These are phyloP conservation scores for Trichoderma sp. DNA, from an alignment of 2,329 filamentous ascomycete species.

Conservation along the genomic window DNA sequence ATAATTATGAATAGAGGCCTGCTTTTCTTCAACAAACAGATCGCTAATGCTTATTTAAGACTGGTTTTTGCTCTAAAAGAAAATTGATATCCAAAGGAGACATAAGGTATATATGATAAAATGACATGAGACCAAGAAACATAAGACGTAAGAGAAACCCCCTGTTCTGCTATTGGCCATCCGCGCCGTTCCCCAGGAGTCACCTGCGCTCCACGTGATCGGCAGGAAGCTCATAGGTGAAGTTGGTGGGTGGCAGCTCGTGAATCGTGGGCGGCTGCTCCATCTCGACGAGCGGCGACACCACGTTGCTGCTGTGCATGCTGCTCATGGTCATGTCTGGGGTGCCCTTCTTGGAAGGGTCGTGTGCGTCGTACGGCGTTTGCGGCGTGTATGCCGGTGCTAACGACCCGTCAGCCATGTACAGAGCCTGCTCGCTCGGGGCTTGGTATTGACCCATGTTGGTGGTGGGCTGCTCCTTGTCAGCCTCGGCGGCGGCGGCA, in stretches of 20 bases:
- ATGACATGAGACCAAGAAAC: background rate
- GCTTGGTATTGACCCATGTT: conserved; percentile 13
- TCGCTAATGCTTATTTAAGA: conserved; percentile 17
- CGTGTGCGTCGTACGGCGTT: conserved; percentile 1
- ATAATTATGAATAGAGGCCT: background rate
- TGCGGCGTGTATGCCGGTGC: conserved; percentile 21
- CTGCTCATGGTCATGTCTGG: background rate
- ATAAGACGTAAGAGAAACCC: background rate
- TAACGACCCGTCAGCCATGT: conserved; percentile 17
- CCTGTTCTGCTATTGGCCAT: background rate
- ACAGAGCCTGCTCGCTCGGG: conserved; percentile 16
- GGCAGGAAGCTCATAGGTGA: conserved; percentile 17
- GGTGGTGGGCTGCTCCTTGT: conserved; percentile 22
- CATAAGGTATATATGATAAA: conserved; percentile 1
- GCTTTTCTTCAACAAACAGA: background rate
- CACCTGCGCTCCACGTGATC: conserved; percentile 18
- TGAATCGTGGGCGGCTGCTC: conserved; percentile 23
- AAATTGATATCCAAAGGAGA: background rate
- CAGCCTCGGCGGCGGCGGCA: background rate
- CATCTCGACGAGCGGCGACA: conserved; percentile 15
- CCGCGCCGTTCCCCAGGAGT: conserved; percentile 7
- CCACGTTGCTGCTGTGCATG: background rate
- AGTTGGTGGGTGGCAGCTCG: conserved; percentile 15
- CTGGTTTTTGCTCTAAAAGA: conserved; percentile 7
- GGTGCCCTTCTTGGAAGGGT: conserved; percentile 4